A percentile compares a stretch with the other conserved stretches of the same genome.
These are phyloP conservation scores for Podospora appendiculata DNA, from an alignment of 495 filamentous ascomycete species.

Conservation along the genomic window DNA sequence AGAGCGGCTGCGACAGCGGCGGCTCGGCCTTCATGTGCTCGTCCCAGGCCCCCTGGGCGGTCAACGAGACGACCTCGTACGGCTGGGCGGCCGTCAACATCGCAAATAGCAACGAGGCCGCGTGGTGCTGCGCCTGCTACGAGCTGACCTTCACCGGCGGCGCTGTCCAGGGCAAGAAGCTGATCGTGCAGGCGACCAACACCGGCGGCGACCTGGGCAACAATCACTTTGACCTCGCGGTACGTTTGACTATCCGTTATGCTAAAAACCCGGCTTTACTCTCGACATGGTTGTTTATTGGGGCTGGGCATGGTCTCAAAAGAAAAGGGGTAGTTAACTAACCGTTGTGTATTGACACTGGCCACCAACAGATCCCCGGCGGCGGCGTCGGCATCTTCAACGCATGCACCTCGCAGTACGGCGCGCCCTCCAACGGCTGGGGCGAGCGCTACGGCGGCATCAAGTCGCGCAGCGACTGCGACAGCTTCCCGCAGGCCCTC, in stretches of 20 bases:
- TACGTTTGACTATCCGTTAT: too few species aligned
- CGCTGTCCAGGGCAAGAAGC: constrained; percentile 48
- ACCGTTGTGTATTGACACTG: not conserved
- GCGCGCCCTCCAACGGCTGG: constrained; percentile 50
- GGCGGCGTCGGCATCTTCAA: constrained; percentile 60
- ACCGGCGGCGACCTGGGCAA: constrained; percentile 51
- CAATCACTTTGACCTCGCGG: constrained; percentile 57
- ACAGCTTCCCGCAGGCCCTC: constrained; percentile 46
- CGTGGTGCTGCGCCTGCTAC: constrained; percentile 64
- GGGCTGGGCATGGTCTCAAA: too few species aligned
- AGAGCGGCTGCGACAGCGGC: constrained; percentile 42
- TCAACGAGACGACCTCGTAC: constrained; percentile 48
- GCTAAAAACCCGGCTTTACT: too few species aligned
- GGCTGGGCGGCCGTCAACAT: constrained; percentile 58
- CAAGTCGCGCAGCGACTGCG: constrained; percentile 41
- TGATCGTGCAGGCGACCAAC: constrained; percentile 64
- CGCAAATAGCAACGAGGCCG: constrained; percentile 40
- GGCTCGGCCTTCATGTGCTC: constrained; percentile 57
- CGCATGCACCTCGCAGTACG: constrained; percentile 54
- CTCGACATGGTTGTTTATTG: too few species aligned
- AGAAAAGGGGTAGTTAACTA: not conserved
- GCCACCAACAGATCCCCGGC: constrained; percentile 48
- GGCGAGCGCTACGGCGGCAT: constrained; percentile 58
- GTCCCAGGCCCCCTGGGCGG: constrained; percentile 55
- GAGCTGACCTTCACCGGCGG: constrained; percentile 57